Evolutionary conservation across 2,329 filamentous ascomycete species (phyloP), one percentile per base, ranked within the genome.

Genomic region (Phyllosticta paracitricarpa): DNA sequence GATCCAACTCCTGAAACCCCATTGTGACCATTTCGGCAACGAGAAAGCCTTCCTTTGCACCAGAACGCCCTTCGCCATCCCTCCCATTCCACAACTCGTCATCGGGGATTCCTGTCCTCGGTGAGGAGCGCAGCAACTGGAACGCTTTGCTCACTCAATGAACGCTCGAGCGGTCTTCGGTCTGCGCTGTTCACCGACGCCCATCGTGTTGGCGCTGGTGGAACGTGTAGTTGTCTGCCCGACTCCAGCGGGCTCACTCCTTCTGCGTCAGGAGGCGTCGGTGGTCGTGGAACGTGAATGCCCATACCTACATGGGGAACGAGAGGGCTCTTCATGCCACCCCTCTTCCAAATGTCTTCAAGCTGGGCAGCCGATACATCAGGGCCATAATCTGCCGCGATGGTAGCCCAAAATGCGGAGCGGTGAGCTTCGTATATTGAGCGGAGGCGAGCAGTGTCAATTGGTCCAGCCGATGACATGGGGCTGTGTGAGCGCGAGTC

Each of bases 361-460:
- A 91, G 78, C 35, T 84, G 78, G 14, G 80, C 78, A 1, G 87
- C 83, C 56, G 83, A 85, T 1, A 80, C 79, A 35, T 84, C 82
- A 14, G 77, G 73, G 59, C 88, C 88, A 68, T 92, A 92, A 68
- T 91, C 87, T 26, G 82, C 77, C 30, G 88, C 88, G 40, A 93
- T 82, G 56, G 82, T 80, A 35, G 82, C 79, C 89, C 89, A 93
- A 76, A 93, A 92, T 8, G 83, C 82, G 57, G 81, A 78, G 53
- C 87, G 84, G 73, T 90, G 88, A 7, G 82, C 77, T 58, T 85
- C 82, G 73, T 92, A 92, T 66, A 91, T 83, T 63, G 82, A 79
- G 56, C 84, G 82, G 25, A 93, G 84, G 56, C 87, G 86, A 28
- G 81, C 77, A 71, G 84, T 87, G 69, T 89, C 85, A 22, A 89